Base-by-base conservation (phyloP, 1,284 basidiomycete species). In the Tilletia indica region DNA sequence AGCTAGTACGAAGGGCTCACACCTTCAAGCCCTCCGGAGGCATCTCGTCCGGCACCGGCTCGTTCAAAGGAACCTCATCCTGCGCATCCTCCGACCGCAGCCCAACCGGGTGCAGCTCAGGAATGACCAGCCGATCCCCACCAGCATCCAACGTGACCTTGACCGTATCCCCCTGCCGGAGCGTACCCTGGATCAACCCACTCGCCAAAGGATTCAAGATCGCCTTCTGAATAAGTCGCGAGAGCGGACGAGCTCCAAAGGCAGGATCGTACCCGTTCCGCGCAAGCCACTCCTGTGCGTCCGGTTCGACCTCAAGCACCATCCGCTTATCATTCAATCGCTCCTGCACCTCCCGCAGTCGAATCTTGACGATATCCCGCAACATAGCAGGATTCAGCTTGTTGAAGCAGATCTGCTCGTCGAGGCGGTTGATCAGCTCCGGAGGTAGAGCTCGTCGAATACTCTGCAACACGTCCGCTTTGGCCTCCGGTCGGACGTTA, bases 341-440 rank as follows among this genome's bases (percentile, higher is more conserved):
- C 58, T 66, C 19, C 25, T 71, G 68, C 0, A 77, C 68, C 68
- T 79, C 77, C 19, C 45, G 25, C 4, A 79, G 71, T 8, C 78
- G 93, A 47, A 97, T 91, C 69, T 91, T 85, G 16, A 92, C 86
- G 73, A 97, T 92, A 6, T 90, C 90, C 31, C 86, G 83, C 14
- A 88, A 88, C 2, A 92, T 90, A 12, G 95, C 89, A 80, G 93
- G 93, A 87, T 95, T 94, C 87, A 97, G 96, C 16, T 95, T 91
- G 70, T 78, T 80, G 78, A 72, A 74, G 31, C 68, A 48, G 36
- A 71, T 68, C 38, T 69, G 69, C 12, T 92, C 90, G 83, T 96
- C 93, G 69, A 96, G 88, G 12, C 93, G 90, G 84, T 96, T 95
- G 71, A 94, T 87, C 1, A 97, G 88, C 85, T 97, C 94, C 0